A percentile compares a stretch with the other conserved stretches of the same genome.
Evolutionary conservation across 2,329 filamentous ascomycete species (phyloP).

Genomic region (Fusarium gaditjirri): DNA sequence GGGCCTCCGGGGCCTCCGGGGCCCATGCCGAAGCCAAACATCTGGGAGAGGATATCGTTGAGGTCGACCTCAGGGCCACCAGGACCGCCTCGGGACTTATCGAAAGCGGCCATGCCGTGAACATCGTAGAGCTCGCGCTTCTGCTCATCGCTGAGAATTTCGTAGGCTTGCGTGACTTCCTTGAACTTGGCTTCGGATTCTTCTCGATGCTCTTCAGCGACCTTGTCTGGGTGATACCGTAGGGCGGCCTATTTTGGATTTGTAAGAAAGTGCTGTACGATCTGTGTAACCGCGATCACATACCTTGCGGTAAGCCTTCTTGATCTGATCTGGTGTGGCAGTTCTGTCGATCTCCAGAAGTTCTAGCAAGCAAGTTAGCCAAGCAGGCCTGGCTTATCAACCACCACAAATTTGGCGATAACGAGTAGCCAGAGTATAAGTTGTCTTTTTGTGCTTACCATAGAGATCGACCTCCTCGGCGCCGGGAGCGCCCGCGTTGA

Average conservation of each 20-base stretch:
- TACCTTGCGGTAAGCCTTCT: slow-evolving; percentile 96
- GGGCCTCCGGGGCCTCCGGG: slow-evolving; percentile 57
- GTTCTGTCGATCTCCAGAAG: slow-evolving; percentile 79
- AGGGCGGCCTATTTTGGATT: slow-evolving; percentile 75
- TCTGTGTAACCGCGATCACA: slow-evolving; percentile 36
- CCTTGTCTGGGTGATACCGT: slow-evolving; percentile 94
- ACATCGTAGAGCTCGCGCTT: slow-evolving; percentile 92
- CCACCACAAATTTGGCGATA: background rate
- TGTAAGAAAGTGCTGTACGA: slow-evolving; percentile 20
- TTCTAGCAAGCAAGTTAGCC: slow-evolving; percentile 61
- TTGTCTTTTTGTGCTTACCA: slow-evolving; percentile 54
- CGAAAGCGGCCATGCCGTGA: slow-evolving; percentile 96
- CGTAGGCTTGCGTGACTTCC: slow-evolving; percentile 90
- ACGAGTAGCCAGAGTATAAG: background rate
- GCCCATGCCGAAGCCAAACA: slow-evolving; percentile 84
- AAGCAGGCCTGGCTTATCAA: slow-evolving; percentile 5
- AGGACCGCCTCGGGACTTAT: slow-evolving; percentile 74
- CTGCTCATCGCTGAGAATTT: slow-evolving; percentile 95
- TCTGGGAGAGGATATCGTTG: slow-evolving; percentile 91
- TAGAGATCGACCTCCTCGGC: slow-evolving; percentile 69
- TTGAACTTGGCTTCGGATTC: slow-evolving; percentile 95
- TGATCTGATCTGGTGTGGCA: slow-evolving; percentile 83
- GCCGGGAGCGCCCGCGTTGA: slow-evolving; percentile 42
- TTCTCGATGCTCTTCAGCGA: slow-evolving; percentile 83
- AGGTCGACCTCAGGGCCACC: slow-evolving; percentile 81